Evolutionary conservation across 345 rosid genomes (phyloP).

Genomic region (Hibiscus mutabilis): DNA sequence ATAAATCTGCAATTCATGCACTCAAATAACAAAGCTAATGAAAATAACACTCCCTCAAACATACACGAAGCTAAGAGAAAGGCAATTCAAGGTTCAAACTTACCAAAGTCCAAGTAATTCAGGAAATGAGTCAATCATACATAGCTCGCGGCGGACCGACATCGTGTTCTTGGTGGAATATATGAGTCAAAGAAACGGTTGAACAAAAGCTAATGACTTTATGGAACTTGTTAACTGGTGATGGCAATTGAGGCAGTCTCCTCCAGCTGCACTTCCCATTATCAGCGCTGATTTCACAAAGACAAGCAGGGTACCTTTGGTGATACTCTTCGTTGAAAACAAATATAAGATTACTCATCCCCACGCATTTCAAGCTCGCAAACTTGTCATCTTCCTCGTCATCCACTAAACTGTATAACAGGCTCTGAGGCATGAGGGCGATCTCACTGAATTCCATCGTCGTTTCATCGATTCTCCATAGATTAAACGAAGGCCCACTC

Average conservation of each 20-base stretch:
- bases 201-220: constrained; percentile 80
- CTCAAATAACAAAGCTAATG: neutral
- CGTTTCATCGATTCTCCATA: constrained; percentile 54
- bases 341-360: constrained; percentile 58
- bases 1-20: too few species aligned
- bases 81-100: neutral
- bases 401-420: constrained; percentile 58
- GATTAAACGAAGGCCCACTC: constrained; percentile 48
- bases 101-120: constrained; percentile 5
- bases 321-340: constrained; percentile 80
- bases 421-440: constrained; percentile 55
- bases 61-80: neutral
- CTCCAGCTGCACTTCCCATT: constrained; percentile 55
- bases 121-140: neutral
- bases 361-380: constrained; percentile 80
- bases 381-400: constrained; percentile 58
- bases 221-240: constrained; percentile 77
- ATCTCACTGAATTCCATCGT: constrained; percentile 69
- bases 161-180: constrained; percentile 31
- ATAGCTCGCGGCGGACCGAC: neutral
- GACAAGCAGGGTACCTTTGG: constrained; percentile 78
- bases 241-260: constrained; percentile 64
- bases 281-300: constrained; percentile 49
- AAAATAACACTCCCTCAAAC: neutral
- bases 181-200: constrained; percentile 33